These are phyloP conservation scores for Raffaelea arxii DNA, from an alignment of 2,329 filamentous ascomycete genomes.

Conservation along the genomic window DNA sequence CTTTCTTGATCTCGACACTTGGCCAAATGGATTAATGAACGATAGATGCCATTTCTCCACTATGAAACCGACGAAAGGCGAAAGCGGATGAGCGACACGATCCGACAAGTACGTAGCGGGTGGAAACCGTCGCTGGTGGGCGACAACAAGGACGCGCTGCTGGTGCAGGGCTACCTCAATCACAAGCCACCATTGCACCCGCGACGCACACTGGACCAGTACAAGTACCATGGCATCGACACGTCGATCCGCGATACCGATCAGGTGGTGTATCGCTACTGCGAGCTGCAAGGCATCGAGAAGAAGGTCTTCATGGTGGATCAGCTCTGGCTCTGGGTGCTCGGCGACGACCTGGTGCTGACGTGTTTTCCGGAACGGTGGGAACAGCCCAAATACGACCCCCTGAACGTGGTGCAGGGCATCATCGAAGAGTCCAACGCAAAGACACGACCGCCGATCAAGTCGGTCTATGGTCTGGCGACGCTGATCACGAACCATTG, in stretches of 20 bases:
- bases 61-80: constrained; percentile 50
- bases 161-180: constrained; percentile 37
- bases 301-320: constrained; percentile 60
- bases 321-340: constrained; percentile 57
- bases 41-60: constrained; percentile 55
- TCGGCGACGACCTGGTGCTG: constrained; percentile 48
- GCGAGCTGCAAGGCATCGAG: constrained; percentile 27
- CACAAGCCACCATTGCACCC: constrained; percentile 43
- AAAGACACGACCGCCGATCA: constrained; percentile 49
- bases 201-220: constrained; percentile 54
- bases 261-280: constrained; percentile 55
- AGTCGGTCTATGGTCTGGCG: constrained; percentile 52
- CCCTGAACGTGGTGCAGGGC: constrained; percentile 51
- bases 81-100: constrained; percentile 46
- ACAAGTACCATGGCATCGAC: constrained; percentile 55
- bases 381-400: constrained; percentile 52
- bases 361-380: constrained; percentile 49
- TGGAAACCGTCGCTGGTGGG: constrained; percentile 18
- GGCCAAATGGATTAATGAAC: too few species aligned
- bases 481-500: constrained; percentile 51
- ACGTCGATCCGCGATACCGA: constrained; percentile 50
- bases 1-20: neutral
- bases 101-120: constrained; percentile 22
- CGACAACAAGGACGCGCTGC: constrained; percentile 29
- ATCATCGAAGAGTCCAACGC: constrained; percentile 58